phyloP scores from a whole-genome alignment of 2,329 filamentous ascomycete species.

The Tolypocladium guangdongense region DNA sequence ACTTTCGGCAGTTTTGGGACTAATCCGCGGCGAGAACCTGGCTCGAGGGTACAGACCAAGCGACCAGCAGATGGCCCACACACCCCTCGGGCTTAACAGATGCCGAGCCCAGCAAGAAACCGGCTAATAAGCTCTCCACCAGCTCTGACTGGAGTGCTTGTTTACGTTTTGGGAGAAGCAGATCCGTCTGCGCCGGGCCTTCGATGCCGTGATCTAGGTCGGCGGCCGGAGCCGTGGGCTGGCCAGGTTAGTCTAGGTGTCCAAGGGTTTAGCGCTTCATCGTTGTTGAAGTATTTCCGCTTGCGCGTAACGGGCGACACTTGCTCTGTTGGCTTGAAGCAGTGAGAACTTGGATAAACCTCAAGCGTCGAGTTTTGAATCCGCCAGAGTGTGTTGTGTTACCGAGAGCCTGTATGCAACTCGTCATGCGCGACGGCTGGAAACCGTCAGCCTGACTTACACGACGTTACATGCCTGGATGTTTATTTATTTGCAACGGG shows the following conservation, averaged over 20 bases:
- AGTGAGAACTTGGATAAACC: background rate
- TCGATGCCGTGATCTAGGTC: background rate
- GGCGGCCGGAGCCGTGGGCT: too few relatives aligned
- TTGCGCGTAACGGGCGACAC: too few relatives aligned
- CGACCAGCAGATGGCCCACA: background rate
- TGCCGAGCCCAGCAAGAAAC: background rate
- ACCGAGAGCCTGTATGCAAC: background rate
- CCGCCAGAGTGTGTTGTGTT: background rate
- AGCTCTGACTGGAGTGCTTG: background rate
- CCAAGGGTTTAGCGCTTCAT: background rate
- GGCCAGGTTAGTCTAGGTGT: too few relatives aligned
- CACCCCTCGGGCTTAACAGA: background rate
- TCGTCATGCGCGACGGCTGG: background rate
- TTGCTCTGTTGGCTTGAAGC: background rate
- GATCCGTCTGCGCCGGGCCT: background rate
- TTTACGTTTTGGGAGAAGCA: background rate
- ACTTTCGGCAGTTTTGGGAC: background rate
- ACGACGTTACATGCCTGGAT: too few relatives aligned
- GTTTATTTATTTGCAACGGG: too few relatives aligned
- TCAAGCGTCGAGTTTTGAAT: background rate
- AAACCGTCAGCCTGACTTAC: background rate
- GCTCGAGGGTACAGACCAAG: background rate
- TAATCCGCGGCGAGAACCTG: background rate
- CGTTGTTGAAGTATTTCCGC: background rate
- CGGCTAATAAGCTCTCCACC: background rate